Percentiles rank a stretch among this genome's conserved stretches.
Evolutionary conservation across 2,329 filamentous ascomycete species (phyloP).

Genomic region (Fusarium torulosum): DNA sequence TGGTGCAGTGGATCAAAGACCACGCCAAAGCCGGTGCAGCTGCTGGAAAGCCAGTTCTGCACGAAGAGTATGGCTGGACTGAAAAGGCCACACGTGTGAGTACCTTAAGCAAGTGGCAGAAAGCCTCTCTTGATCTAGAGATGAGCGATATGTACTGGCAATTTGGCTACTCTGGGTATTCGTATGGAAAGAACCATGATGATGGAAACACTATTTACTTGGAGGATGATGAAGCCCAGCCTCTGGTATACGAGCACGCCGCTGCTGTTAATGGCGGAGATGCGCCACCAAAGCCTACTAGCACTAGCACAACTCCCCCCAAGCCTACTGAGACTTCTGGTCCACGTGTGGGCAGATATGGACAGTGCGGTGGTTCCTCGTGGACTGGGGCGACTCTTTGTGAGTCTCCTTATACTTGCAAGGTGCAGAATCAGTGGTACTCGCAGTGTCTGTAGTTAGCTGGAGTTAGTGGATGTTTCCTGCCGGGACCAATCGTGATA

Average conservation of each 20-base stretch:
- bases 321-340: constrained; percentile 25
- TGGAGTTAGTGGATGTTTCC: too few species aligned
- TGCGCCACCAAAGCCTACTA: not conserved
- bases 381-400: constrained; percentile 33
- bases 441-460: constrained; percentile 28
- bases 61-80: constrained; percentile 57
- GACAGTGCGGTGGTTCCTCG: constrained; percentile 30
- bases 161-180: constrained; percentile 63
- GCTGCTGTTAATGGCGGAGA: constrained; percentile 52
- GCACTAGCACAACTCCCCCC: constrained; percentile 4
- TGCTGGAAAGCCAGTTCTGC: constrained; percentile 61
- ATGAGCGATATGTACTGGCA: constrained; percentile 70
- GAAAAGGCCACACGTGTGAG: constrained; percentile 59
- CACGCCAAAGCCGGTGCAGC: constrained; percentile 58
- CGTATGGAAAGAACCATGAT: constrained; percentile 66
- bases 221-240: constrained; percentile 61
- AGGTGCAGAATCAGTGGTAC: constrained; percentile 38
- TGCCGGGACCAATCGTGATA: too few species aligned
- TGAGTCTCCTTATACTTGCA: constrained; percentile 23
- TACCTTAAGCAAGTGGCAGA: constrained; percentile 64
- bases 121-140: constrained; percentile 60
- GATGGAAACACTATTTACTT: constrained; percentile 69
- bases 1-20: constrained; percentile 66
- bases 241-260: constrained; percentile 60
- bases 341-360: constrained; percentile 19